Evolutionary conservation across 176 grass and related monocot species (phyloP), one percentile per base, ranked within the genome.

Genomic region (Carex parvula): DNA sequence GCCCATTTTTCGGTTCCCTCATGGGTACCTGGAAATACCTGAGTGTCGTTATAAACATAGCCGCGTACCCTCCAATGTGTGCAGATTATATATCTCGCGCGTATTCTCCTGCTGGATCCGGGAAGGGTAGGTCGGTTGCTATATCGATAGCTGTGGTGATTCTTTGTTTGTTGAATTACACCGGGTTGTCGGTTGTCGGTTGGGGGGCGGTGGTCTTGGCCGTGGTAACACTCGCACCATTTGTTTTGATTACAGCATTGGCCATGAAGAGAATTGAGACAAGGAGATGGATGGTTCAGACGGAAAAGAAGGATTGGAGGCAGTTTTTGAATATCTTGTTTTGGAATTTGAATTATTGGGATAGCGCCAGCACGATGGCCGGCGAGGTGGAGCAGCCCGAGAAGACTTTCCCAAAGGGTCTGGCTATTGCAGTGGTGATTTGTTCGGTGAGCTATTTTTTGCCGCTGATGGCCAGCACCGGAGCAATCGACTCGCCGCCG

Each of bases 1-100:
- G 94, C 13, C 91, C 87, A 61, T 88, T 97, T 58, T 85, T 88
- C 0, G 94, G 91, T 5, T 93, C 84, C 64, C 89, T 92, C 63
- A 90, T 92, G 81, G 91, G 94, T 76, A 89, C 84, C 59, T 91
- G 89, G 91, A 93, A 97, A 86, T 97, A 90, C 86, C 64, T 88
- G 6, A 88, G 87, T 16, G 84, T 84, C 6, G 87, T 92, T 78
- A 84, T 93, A 64, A 88, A 88, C 89, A 90, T 88, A 55, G 94
- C 87, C 3, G 87, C 90, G 0, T 97, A 93, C 86, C 94, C 94
- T 15, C 87, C 90, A 18, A 89, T 97, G 21, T 97, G 85, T 32
- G 80, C 89, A 64, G 89, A 93, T 75, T 97, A 97, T 75, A 77
- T 97, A 2, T 79, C 69, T 4, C 90, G 90, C 12, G 85, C 83